Base-by-base conservation (phyloP, 2,329 filamentous ascomycete species). In the Balansia obtecta region DNA sequence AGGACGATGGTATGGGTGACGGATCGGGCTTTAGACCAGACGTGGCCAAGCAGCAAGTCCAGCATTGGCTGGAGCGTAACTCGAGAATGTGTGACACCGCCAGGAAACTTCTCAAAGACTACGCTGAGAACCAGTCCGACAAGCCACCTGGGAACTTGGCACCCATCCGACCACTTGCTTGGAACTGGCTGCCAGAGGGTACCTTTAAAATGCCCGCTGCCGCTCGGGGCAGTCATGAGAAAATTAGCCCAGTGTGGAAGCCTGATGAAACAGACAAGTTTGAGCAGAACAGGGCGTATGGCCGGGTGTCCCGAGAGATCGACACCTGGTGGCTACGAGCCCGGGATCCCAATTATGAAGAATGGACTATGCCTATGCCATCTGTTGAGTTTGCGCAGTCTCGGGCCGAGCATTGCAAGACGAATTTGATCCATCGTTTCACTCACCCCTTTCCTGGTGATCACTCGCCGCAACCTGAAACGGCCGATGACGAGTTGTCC, bases 291-390 rank as follows among this genome's bases (percentile, higher is more conserved):
- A 70, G 69, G 32, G 65, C 68, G 10, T 82, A 82, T 55, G 77
- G 77, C 1, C 72, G 77, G 38, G 79, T 83, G 0, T 84, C 80
- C 1, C 70, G 78, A 54, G 80, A 84, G 61, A 75, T 83, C 47
- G 80, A 84, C 59, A 72, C 71, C 2, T 84, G 80, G 80, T 84
- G 80, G 79, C 70, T 78, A 43, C 72, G 71, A 45, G 76, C 76
- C 41, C 72, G 79, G 40, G 77, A 82, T 53, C 75, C 75, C 2
- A 83, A 82, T 57, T 76, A 76, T 52, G 76, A 78, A 40, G 73
- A 75, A 20, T 80, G 77, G 74, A 71, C 74, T 32, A 70, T 78
- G 0, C 69, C 69, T 1, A 82, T 83, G 76, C 79, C 78, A 3
- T 74, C 76, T 2, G 74, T 82, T 16, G 77, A 80, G 52, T 75